Evolutionary conservation across 2,329 filamentous ascomycete species (phyloP).

Genomic region (Fulvia fulva): DNA sequence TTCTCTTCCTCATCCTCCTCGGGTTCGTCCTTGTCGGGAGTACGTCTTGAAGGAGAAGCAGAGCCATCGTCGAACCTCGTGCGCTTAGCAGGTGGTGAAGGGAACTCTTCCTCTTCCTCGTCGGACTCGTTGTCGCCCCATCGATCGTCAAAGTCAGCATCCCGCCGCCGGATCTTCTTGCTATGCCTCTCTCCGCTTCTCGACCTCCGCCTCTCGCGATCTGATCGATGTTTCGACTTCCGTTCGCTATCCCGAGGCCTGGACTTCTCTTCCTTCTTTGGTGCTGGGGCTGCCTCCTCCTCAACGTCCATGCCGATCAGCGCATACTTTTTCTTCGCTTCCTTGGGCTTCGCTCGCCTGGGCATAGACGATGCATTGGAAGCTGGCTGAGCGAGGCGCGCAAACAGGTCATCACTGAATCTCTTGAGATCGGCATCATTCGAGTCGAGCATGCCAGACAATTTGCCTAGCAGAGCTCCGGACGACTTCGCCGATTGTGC

Average conservation of each 20-base stretch:
- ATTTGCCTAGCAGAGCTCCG: slow-evolving; percentile 47
- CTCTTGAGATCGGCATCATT: slow-evolving; percentile 41
- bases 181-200: slow-evolving; percentile 38
- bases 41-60: slow-evolving; percentile 25
- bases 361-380: slow-evolving; percentile 19
- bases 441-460: slow-evolving; percentile 52
- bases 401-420: slow-evolving; percentile 48
- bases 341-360: slow-evolving; percentile 24
- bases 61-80: slow-evolving; percentile 61
- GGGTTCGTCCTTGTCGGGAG: slow-evolving; percentile 19
- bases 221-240: slow-evolving; percentile 37
- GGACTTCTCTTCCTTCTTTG: slow-evolving; percentile 19
- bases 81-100: slow-evolving; percentile 67
- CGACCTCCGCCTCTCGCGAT: slow-evolving; percentile 34
- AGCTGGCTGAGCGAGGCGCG: slow-evolving; percentile 29
- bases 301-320: slow-evolving; percentile 54
- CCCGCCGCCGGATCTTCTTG: slow-evolving; percentile 50
- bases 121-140: slow-evolving; percentile 74
- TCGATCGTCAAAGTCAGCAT: slow-evolving; percentile 65
- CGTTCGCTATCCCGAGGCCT: slow-evolving; percentile 26
- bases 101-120: slow-evolving; percentile 56
- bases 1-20: slow-evolving; percentile 44
- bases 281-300: slow-evolving; percentile 26
- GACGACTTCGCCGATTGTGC: slow-evolving; percentile 49
- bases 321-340: slow-evolving; percentile 49